Evolutionary conservation across 2,329 filamentous ascomycete genomes (phyloP), one percentile per base, ranked within the genome.

Genomic region (Colletotrichum sublineola): DNA sequence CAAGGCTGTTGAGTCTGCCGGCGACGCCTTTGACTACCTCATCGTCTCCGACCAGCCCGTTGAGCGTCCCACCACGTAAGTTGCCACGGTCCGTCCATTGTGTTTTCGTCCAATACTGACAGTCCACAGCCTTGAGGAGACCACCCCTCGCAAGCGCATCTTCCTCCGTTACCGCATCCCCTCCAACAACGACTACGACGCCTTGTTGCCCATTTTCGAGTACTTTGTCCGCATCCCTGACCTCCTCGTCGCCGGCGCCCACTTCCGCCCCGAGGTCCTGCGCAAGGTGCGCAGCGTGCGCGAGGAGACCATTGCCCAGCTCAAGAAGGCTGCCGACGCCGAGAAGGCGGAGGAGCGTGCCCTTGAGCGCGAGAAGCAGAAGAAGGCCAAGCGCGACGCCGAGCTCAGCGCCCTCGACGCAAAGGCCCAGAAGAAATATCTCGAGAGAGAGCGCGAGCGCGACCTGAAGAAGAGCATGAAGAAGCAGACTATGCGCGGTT

Each of bases 201-300:
- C 84, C 44, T 90, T 94, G n/a, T 79, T 93, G 29, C 92, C 94
- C 36, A 84, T 98, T 73, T 95, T 97, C 85, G 84, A 88, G 48
- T 91, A 93, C 83, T 97, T 96, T 86, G 82, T 98, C 67, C 93
- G 94, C 75, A 84, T 98, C n/a, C 89, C 94, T 52, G 96, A 99
- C 80, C 86, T 89, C 76, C 92, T 99, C 61, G 94, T 92, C 68
- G 85, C 90, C 68, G 84, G 84, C 36, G 95, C 90, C 14, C 95
- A 94, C 82, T 98, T 98, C 91, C 94, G 96, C 15, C 90, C 94
- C 48, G 94, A 98, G 86, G 95, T 97, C 44, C 85, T 92, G 81
- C 94, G 94, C 82, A 97, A 97, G 86, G 88, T 99, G 76, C 91
- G 91, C 78, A 86, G 86, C 74, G 92, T 91, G 44, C 94, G 96